A percentile compares a stretch with the other conserved stretches of the same genome.
These are phyloP conservation scores for Saturnispora hagleri DNA, from an alignment of 805 yeast genomes.

Conservation along the genomic window DNA sequence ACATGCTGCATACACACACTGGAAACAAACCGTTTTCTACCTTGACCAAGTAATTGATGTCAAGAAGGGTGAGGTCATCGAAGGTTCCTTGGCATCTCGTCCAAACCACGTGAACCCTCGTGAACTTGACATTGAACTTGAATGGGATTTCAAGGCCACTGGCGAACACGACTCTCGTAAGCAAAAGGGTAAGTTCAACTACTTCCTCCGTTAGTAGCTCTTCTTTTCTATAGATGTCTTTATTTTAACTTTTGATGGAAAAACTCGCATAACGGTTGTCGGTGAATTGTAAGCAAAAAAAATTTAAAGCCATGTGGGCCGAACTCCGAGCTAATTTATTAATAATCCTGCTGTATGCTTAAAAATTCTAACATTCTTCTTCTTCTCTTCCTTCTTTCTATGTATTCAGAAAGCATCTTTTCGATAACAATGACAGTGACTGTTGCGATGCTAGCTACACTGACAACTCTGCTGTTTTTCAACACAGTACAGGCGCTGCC, in stretches of 20 bases:
- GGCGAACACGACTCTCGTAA: slow-evolving; percentile 35
- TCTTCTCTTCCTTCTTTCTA: background rate
- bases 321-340: background rate
- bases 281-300: background rate
- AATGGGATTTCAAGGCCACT: slow-evolving; percentile 42
- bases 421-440: slow-evolving; percentile 2
- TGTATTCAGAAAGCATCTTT: background rate
- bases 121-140: slow-evolving; percentile 76
- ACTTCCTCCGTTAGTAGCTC: slow-evolving; percentile 54
- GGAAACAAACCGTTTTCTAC: slow-evolving; percentile 98
- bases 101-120: slow-evolving; percentile 79
- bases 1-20: slow-evolving; percentile 87
- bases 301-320: background rate
- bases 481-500: slow-evolving; percentile 7
- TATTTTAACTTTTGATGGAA: background rate
- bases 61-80: slow-evolving; percentile 65
- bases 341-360: background rate
- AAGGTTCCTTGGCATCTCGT: slow-evolving; percentile 61
- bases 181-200: slow-evolving; percentile 50
- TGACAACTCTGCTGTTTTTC: slow-evolving; percentile 1
- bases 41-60: slow-evolving; percentile 65
- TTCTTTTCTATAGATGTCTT: background rate
- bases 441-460: slow-evolving; percentile 4
- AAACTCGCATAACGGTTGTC: background rate
- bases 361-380: background rate